Percentiles rank a stretch among this genome's conserved stretches.
Evolutionary conservation across 2,329 filamentous ascomycete species (phyloP).

Genomic region (Cytospora schulzeri): DNA sequence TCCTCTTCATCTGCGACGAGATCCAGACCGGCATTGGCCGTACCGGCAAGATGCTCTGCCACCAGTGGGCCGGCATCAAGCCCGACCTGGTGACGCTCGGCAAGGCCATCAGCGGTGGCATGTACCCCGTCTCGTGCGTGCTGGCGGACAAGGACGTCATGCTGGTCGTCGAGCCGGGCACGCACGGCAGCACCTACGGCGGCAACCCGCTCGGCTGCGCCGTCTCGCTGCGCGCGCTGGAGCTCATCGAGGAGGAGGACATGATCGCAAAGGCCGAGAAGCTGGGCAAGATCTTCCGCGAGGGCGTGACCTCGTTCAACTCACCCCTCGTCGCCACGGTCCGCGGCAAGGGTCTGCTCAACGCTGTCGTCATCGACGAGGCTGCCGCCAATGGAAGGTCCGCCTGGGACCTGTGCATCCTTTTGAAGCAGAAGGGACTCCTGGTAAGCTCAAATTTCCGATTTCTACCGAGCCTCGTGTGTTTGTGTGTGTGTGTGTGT

Average conservation of each 20-base stretch:
- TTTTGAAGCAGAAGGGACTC: constrained; percentile 93
- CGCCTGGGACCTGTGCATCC: constrained; percentile 94
- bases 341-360: constrained; percentile 90
- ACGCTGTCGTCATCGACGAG: constrained; percentile 96
- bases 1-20: constrained; percentile 95
- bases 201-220: constrained; percentile 95
- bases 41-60: constrained; percentile 91
- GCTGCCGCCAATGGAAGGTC: constrained; percentile 79
- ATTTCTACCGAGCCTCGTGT: constrained; percentile 4
- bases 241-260: constrained; percentile 89
- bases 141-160: constrained; percentile 87
- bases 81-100: constrained; percentile 93
- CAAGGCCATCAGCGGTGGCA: constrained; percentile 96
- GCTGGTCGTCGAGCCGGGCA: constrained; percentile 93
- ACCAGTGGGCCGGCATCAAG: constrained; percentile 93
- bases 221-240: constrained; percentile 90
- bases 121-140: constrained; percentile 92
- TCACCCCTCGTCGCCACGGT: constrained; percentile 80
- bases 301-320: constrained; percentile 73
- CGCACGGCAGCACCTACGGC: constrained; percentile 97
- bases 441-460: constrained; percentile 63
- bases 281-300: constrained; percentile 81
- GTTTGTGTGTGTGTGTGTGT: no score
- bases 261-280: constrained; percentile 81
- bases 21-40: constrained; percentile 97